A percentile compares a stretch with the other conserved stretches of the same genome.
phyloP scores from a whole-genome alignment of 768 basidiomycete species.

The Mycena amicta region DNA sequence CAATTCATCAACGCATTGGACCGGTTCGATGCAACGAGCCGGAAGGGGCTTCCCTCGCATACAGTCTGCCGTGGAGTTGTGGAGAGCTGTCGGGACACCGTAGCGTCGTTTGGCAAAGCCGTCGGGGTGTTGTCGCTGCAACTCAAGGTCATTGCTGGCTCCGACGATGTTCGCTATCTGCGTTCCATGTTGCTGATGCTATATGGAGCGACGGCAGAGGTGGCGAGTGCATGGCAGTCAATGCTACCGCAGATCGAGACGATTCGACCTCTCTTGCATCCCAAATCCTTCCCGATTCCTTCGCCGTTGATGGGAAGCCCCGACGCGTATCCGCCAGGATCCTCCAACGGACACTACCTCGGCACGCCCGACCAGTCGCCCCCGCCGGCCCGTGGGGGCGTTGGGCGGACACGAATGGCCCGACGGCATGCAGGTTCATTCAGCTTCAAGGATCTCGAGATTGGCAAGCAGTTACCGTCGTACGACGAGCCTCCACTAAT shows the following conservation, averaged over 20 bases:
- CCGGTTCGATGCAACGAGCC: slow-evolving; percentile 83
- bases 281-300: slow-evolving; percentile 28
- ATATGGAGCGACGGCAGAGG: slow-evolving; percentile 88
- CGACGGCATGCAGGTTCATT: slow-evolving; percentile 94
- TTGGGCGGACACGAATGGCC: slow-evolving; percentile 54
- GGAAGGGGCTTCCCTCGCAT: slow-evolving; percentile 68
- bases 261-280: slow-evolving; percentile 63
- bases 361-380: slow-evolving; percentile 6
- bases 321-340: slow-evolving; percentile 11
- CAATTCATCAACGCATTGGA: slow-evolving; percentile 88
- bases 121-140: slow-evolving; percentile 81
- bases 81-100: slow-evolving; percentile 82
- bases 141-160: slow-evolving; percentile 70
- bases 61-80: slow-evolving; percentile 75
- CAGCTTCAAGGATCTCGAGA: slow-evolving; percentile 88
- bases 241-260: slow-evolving; percentile 73
- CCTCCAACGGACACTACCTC: slow-evolving; percentile 12
- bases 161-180: slow-evolving; percentile 85
- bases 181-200: slow-evolving; percentile 85
- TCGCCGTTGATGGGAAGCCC: slow-evolving; percentile 21
- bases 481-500: slow-evolving; percentile 48
- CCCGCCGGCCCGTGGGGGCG: slow-evolving; percentile 6
- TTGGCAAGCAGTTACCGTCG: slow-evolving; percentile 80
- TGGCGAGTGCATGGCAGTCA: slow-evolving; percentile 81
- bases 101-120: slow-evolving; percentile 86